Percentiles rank a stretch among this genome's conserved stretches.
Evolutionary conservation across 2,329 filamentous ascomycete genomes (phyloP).

Genomic region (Berkeleyomyces basicola): DNA sequence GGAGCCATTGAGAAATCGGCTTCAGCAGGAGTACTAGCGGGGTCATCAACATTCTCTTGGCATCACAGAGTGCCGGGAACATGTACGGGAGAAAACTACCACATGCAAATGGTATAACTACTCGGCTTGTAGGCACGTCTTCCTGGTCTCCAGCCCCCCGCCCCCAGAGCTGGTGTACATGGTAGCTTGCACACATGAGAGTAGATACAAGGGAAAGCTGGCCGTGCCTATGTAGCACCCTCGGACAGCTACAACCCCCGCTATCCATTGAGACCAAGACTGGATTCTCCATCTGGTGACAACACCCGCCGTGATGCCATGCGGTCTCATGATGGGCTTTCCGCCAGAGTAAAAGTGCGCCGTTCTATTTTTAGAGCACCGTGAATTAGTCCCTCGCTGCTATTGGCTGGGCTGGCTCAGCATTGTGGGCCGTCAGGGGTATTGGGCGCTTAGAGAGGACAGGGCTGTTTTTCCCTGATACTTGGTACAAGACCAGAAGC

Average conservation of each 20-base stretch:
- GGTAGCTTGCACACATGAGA: too few relatives aligned
- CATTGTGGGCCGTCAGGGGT: not conserved
- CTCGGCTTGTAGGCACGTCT: not conserved
- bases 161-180: too few relatives aligned
- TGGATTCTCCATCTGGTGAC: not conserved
- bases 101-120: not conserved
- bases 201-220: too few relatives aligned
- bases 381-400: not conserved
- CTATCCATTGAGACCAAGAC: not conserved
- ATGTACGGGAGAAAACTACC: not conserved
- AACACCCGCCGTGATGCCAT: not conserved
- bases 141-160: not conserved
- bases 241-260: not conserved
- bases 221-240: too few relatives aligned
- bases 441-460: not conserved
- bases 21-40: not conserved
- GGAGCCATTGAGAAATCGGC: not conserved
- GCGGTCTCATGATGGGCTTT: not conserved
- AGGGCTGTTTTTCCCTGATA: not conserved
- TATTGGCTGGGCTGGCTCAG: not conserved
- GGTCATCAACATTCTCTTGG: not conserved
- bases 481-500: too few relatives aligned
- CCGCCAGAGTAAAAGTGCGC: not conserved
- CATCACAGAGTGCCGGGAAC: not conserved
- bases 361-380: not conserved